These are phyloP conservation scores for Priceomyces fermenticarens DNA, from an alignment of 805 yeast species.

Conservation along the genomic window DNA sequence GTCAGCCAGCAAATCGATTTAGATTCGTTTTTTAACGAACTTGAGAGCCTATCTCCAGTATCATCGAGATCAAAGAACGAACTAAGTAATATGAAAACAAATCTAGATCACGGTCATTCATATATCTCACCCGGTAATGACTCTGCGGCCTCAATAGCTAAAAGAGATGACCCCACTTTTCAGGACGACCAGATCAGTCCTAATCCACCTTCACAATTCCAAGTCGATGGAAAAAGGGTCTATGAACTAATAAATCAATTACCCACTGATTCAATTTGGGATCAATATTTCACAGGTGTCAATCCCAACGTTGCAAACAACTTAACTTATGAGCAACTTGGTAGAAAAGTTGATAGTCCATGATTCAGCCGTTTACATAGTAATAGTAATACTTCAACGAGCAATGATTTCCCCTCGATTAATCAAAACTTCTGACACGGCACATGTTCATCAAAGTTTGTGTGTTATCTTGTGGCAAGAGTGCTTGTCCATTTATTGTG, in stretches of 20 bases:
- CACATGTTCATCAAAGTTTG: slow-evolving; percentile 16
- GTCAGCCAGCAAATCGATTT: slow-evolving; percentile 17
- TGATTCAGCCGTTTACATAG: too few relatives aligned
- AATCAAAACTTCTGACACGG: slow-evolving; percentile 6
- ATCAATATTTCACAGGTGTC: slow-evolving; percentile 48
- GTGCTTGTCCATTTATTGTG: slow-evolving; percentile 11
- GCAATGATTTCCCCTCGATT: neutral
- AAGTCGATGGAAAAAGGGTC: slow-evolving; percentile 50
- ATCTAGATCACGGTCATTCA: neutral
- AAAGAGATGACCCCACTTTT: too few relatives aligned
- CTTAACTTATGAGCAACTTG: slow-evolving; percentile 1
- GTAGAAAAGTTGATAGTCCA: neutral
- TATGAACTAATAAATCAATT: slow-evolving; percentile 62
- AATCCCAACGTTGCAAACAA: slow-evolving; percentile 1
- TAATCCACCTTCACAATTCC: neutral
- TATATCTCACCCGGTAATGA: too few relatives aligned
- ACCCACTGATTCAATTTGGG: slow-evolving; percentile 68
- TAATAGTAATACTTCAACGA: too few relatives aligned
- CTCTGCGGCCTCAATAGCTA: too few relatives aligned
- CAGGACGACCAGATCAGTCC: too few relatives aligned
- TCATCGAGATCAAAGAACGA: slow-evolving; percentile 5
- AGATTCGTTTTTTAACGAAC: slow-evolving; percentile 47
- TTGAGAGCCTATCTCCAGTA: slow-evolving; percentile 30
- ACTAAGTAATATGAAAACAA: slow-evolving; percentile 2
- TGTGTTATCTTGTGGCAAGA: slow-evolving; percentile 7